phyloP scores from a whole-genome alignment of 2,329 filamentous ascomycete genomes.

The Trichothecium sympodiale region DNA sequence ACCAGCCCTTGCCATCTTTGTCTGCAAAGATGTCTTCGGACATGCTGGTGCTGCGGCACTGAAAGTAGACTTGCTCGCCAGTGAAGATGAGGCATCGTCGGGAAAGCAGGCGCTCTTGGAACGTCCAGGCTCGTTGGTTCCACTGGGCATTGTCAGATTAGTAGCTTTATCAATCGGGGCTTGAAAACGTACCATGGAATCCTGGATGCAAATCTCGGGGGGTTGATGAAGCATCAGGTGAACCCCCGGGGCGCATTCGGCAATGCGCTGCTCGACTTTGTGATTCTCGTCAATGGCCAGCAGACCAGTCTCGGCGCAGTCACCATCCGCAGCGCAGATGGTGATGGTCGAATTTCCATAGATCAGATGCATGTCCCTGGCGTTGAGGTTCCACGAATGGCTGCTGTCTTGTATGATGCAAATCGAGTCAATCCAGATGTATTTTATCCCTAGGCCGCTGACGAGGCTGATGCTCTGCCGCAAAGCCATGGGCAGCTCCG shows the following conservation, averaged over 20 bases:
- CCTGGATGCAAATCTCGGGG: conserved; percentile 21
- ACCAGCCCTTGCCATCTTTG: too few species aligned
- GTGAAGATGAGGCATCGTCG: conserved; percentile 24
- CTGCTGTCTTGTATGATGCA: conserved; percentile 18
- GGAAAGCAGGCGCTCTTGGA: conserved; percentile 24
- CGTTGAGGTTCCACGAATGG: conserved; percentile 14
- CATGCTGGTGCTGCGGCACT: too few species aligned
- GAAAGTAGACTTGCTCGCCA: conserved; percentile 24
- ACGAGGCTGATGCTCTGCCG: conserved; percentile 21
- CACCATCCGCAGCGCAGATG: conserved; percentile 22
- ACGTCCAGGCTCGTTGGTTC: conserved; percentile 23
- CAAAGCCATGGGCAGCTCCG: too few species aligned
- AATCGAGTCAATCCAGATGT: conserved; percentile 26
- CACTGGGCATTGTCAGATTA: too few species aligned
- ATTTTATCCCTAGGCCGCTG: conserved; percentile 20
- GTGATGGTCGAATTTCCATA: conserved; percentile 21
- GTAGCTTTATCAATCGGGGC: too few species aligned
- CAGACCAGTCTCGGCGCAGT: conserved; percentile 16
- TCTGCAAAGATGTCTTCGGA: too few species aligned
- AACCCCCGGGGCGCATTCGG: conserved; percentile 18
- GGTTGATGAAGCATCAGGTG: conserved; percentile 24
- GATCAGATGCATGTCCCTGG: conserved; percentile 20
- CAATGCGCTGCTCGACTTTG: conserved; percentile 21
- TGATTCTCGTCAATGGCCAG: conserved; percentile 21
- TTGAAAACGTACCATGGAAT: too few species aligned